phyloP scores from a whole-genome alignment of 768 basidiomycete species.

The Boletus tomentosulus region DNA sequence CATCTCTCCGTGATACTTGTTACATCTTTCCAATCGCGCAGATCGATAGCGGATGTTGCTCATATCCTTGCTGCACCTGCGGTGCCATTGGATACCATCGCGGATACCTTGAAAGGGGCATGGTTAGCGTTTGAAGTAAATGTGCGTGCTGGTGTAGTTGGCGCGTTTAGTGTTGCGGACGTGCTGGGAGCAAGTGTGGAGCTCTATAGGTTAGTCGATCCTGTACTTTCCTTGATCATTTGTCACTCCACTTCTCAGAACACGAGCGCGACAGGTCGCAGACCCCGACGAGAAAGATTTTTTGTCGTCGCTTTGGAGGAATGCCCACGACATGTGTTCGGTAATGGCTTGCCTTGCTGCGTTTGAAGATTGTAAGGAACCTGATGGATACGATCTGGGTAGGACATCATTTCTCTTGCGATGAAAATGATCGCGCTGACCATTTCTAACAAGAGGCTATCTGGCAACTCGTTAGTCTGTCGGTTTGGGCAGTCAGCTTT shows the following conservation, averaged over 20 bases:
- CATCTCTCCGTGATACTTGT: conserved; percentile 25
- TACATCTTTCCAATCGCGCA: conserved; percentile 46
- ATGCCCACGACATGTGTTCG: conserved; percentile 66
- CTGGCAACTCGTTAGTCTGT: conserved; percentile 68
- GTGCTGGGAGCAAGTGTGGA: conserved; percentile 47
- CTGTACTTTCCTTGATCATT: not conserved
- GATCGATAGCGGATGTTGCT: conserved; percentile 55
- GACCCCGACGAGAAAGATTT: conserved; percentile 37
- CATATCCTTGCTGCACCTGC: conserved; percentile 48
- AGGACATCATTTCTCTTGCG: not conserved
- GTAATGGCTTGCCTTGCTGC: conserved; percentile 55
- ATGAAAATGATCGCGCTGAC: conserved; percentile 5
- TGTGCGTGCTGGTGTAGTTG: conserved; percentile 35
- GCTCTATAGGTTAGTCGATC: conserved; percentile 29
- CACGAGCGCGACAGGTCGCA: conserved; percentile 25
- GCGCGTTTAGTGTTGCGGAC: conserved; percentile 41
- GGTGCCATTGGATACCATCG: conserved; percentile 38
- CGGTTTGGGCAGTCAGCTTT: conserved; percentile 58
- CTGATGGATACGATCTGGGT: conserved; percentile 63
- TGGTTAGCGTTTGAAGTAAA: conserved; percentile 43
- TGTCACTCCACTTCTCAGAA: conserved; percentile 23
- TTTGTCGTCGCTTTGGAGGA: conserved; percentile 49
- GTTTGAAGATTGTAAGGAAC: conserved; percentile 64
- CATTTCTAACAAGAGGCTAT: conserved; percentile 47
- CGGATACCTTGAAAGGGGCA: conserved; percentile 44